phyloP scores from a whole-genome alignment of 2,329 filamentous ascomycete species.

The Metarhizium album region DNA sequence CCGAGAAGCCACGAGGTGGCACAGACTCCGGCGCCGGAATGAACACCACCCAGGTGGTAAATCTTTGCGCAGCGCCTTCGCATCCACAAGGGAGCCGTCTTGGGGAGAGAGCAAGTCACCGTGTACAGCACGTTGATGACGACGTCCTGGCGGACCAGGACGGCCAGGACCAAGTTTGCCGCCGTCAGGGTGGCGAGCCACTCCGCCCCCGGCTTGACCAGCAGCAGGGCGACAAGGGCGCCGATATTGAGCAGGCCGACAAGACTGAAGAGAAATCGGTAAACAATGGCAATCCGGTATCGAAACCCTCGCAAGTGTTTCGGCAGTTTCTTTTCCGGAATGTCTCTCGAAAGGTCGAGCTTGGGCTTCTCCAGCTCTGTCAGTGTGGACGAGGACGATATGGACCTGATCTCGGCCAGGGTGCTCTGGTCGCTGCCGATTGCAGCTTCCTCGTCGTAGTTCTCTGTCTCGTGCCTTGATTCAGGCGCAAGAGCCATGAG shows the following conservation, averaged over 20 bases:
- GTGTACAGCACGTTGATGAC: constrained; percentile 41
- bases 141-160: constrained; percentile 42
- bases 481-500: constrained; percentile 17
- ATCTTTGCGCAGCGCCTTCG: constrained; percentile 38
- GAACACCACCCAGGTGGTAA: constrained; percentile 41
- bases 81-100: constrained; percentile 35
- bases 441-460: not conserved
- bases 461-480: not conserved
- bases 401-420: constrained; percentile 18
- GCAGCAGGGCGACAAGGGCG: constrained; percentile 32
- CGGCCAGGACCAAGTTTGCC: constrained; percentile 37
- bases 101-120: constrained; percentile 33
- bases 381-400: constrained; percentile 20
- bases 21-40: constrained; percentile 38
- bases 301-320: constrained; percentile 29
- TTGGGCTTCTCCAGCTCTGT: constrained; percentile 19
- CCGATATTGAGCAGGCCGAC: constrained; percentile 39
- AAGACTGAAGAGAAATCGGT: constrained; percentile 45
- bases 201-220: constrained; percentile 21
- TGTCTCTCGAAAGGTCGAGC: constrained; percentile 17
- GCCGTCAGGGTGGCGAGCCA: constrained; percentile 32
- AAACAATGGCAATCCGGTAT: constrained; percentile 39
- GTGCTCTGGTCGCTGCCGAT: constrained; percentile 11
- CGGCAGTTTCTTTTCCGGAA: constrained; percentile 30
- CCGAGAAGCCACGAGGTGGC: constrained; percentile 39